phyloP scores from a whole-genome alignment of 2,329 filamentous ascomycete genomes.

The Ceratocystis destructans region DNA sequence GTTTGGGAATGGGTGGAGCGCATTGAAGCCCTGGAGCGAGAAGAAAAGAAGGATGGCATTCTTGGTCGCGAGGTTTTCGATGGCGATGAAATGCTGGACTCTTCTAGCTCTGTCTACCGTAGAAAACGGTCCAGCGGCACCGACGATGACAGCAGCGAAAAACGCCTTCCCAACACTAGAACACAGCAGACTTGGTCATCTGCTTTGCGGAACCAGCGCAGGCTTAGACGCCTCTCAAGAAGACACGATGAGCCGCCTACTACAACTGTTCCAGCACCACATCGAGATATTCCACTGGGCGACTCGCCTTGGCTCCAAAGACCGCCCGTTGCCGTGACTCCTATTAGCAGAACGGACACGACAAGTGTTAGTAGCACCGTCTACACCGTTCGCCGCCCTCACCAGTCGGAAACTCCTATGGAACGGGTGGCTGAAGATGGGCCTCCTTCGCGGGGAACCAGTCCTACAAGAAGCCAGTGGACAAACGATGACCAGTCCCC shows the following conservation, averaged over 20 bases:
- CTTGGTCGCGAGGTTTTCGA: constrained; percentile 84
- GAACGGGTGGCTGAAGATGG: constrained; percentile 14
- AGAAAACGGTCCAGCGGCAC: constrained; percentile 12
- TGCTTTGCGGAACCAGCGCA: constrained; percentile 9
- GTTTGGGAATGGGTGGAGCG: constrained; percentile 98
- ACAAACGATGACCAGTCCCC: constrained; percentile 1
- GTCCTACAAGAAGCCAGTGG: constrained; percentile 19
- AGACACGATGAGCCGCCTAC: constrained; percentile 20
- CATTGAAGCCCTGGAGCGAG: constrained; percentile 80
- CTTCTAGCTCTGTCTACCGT: constrained; percentile 35
- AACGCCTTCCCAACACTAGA: not conserved
- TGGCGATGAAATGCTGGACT: constrained; percentile 79
- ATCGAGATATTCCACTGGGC: constrained; percentile 32
- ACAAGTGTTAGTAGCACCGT: constrained; percentile 50
- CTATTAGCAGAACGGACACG: constrained; percentile 48
- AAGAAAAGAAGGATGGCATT: constrained; percentile 89
- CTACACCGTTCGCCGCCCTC: constrained; percentile 49
- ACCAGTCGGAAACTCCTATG: constrained; percentile 35
- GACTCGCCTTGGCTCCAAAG: constrained; percentile 39
- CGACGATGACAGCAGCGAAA: constrained; percentile 17
- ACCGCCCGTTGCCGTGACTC: constrained; percentile 42
- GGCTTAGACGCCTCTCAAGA: not conserved
- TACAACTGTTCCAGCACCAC: constrained; percentile 23
- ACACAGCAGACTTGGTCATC: constrained; percentile 4
- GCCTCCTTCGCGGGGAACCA: constrained; percentile 6